These are phyloP conservation scores for Sarocladium strictum DNA, from an alignment of 2,329 filamentous ascomycete species.

Conservation along the genomic window DNA sequence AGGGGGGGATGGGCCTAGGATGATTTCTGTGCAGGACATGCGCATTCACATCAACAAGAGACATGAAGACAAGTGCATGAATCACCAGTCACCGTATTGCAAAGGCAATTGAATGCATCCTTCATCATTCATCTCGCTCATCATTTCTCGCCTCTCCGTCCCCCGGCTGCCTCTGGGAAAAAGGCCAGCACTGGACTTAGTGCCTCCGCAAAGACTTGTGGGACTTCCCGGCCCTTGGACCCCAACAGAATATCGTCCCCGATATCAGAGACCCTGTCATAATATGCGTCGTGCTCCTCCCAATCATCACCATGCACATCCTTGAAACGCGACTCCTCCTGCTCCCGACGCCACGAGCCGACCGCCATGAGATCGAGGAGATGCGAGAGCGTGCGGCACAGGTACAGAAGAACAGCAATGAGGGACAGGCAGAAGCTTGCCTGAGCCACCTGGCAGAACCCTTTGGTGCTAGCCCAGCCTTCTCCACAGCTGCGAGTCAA, in stretches of 20 bases:
- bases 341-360: not conserved
- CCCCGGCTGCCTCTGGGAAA: conserved; percentile 16
- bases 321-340: not conserved
- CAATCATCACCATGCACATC: not conserved
- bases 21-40: too few species aligned
- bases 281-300: too few species aligned
- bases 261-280: too few species aligned
- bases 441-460: conserved; percentile 18
- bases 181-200: conserved; percentile 27
- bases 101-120: too few species aligned
- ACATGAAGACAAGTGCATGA: too few species aligned
- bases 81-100: too few species aligned
- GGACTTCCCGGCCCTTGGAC: not conserved
- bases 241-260: conserved; percentile 1
- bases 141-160: too few species aligned
- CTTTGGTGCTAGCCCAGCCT: conserved; percentile 13
- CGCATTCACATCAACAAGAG: too few species aligned
- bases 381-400: not conserved
- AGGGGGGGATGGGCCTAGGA: too few species aligned
- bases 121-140: too few species aligned
- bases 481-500: conserved; percentile 17
- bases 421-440: conserved; percentile 17
- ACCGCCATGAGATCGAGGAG: not conserved
- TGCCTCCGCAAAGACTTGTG: conserved; percentile 12
- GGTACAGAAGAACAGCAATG: conserved; percentile 16